phyloP scores from a whole-genome alignment of 2,329 filamentous ascomycete species.

The Piedraia hortae region DNA sequence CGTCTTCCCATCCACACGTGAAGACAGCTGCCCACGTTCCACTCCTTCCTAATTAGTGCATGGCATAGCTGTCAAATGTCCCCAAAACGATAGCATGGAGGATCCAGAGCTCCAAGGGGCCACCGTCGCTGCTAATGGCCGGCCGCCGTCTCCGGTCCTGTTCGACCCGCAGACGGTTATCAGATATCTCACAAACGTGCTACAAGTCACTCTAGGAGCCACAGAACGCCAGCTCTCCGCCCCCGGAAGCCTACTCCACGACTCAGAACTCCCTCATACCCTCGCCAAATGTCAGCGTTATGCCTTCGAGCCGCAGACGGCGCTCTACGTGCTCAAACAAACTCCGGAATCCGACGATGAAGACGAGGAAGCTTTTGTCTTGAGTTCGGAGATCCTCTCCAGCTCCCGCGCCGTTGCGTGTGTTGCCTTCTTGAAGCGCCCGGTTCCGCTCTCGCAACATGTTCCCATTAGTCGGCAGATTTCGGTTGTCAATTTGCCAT shows the following conservation, averaged over 20 bases:
- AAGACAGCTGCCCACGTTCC: too few relatives aligned
- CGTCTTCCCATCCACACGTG: too few relatives aligned
- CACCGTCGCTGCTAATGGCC: slow-evolving; percentile 12
- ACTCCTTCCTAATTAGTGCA: too few relatives aligned
- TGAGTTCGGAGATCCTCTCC: slow-evolving; percentile 58
- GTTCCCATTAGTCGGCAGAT: slow-evolving; percentile 68
- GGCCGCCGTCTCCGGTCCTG: slow-evolving; percentile 6
- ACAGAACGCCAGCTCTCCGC: slow-evolving; percentile 51
- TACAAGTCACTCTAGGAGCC: slow-evolving; percentile 22
- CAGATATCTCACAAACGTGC: slow-evolving; percentile 20
- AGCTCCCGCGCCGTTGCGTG: slow-evolving; percentile 58
- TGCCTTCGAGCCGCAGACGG: slow-evolving; percentile 62
- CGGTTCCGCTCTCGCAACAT: slow-evolving; percentile 59
- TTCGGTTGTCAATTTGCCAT: slow-evolving; percentile 76
- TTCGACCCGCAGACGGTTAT: slow-evolving; percentile 22
- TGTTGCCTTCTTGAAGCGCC: slow-evolving; percentile 70
- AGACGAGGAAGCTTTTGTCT: slow-evolving; percentile 39
- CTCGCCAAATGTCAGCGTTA: slow-evolving; percentile 70
- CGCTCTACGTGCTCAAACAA: slow-evolving; percentile 78
- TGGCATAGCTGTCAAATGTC: too few relatives aligned
- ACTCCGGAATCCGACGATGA: slow-evolving; percentile 21
- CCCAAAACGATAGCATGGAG: too few relatives aligned
- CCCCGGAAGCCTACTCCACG: slow-evolving; percentile 57
- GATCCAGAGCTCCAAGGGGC: slow-evolving; percentile 13
- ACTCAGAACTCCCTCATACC: slow-evolving; percentile 45